Percentiles rank a stretch among this genome's conserved stretches.
These are phyloP conservation scores for Starmerella scarabaei DNA, from an alignment of 805 yeast species.

Conservation along the genomic window DNA sequence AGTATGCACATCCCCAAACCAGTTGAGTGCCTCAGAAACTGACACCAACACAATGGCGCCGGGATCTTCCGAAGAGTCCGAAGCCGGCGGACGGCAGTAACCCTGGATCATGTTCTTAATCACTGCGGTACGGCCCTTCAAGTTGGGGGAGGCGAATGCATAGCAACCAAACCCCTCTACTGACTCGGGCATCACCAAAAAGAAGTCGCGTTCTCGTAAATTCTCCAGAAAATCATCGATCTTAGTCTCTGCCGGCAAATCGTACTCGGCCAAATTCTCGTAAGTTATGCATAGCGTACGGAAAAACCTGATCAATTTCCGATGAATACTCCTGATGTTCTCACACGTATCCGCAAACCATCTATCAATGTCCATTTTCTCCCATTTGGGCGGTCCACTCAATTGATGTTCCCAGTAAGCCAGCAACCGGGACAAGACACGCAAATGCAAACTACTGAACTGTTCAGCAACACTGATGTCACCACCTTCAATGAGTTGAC, in stretches of 20 bases:
- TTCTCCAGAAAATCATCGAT: conserved; percentile 40
- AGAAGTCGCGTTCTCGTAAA: conserved; percentile 57
- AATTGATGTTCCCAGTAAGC: conserved; percentile 62
- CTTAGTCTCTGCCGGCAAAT: conserved; percentile 21
- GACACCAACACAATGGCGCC: conserved; percentile 63
- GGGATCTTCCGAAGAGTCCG: conserved; percentile 4
- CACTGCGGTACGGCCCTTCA: conserved; percentile 25
- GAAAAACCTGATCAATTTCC: conserved; percentile 71
- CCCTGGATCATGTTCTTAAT: conserved; percentile 25
- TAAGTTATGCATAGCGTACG: conserved; percentile 53
- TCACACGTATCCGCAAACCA: conserved; percentile 34
- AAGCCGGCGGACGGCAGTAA: conserved; percentile 37
- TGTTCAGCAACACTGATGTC: conserved; percentile 71
- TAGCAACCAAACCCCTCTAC: conserved; percentile 34
- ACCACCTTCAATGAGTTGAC: conserved; percentile 67
- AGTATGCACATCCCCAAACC: conserved; percentile 62
- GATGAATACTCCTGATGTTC: conserved; percentile 40
- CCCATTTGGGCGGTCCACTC: conserved; percentile 42
- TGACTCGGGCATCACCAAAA: conserved; percentile 59
- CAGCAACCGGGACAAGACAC: conserved; percentile 54
- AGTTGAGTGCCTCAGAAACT: conserved; percentile 72
- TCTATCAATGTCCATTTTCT: conserved; percentile 35
- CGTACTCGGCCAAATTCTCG: conserved; percentile 48
- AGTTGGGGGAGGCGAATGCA: conserved; percentile 16
- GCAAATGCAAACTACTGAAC: conserved; percentile 51